These are phyloP conservation scores for Aspergillus felis DNA, from an alignment of 2,329 filamentous ascomycete species.

Conservation along the genomic window DNA sequence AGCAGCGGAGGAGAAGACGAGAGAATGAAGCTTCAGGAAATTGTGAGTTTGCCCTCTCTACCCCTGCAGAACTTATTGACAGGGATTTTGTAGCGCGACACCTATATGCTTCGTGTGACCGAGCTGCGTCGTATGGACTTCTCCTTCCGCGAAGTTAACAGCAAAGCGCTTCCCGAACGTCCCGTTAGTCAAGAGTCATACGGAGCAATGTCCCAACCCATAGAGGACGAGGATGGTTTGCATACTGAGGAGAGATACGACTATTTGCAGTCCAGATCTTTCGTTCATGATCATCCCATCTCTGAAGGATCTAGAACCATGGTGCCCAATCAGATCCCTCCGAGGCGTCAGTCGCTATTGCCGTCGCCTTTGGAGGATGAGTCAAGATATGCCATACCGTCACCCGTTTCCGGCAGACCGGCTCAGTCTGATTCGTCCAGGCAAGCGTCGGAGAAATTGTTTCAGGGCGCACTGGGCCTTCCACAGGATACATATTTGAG, in stretches of 20 bases:
- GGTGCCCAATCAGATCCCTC: slow-evolving; percentile 29
- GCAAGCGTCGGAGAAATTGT: slow-evolving; percentile 7
- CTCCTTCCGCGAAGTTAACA: slow-evolving; percentile 47
- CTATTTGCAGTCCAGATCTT: slow-evolving; percentile 47
- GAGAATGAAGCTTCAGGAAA: slow-evolving; percentile 78
- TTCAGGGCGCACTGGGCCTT: neutral
- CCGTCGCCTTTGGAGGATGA: slow-evolving; percentile 32
- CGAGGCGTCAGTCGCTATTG: slow-evolving; percentile 37
- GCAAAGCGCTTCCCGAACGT: slow-evolving; percentile 73
- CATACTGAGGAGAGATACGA: slow-evolving; percentile 52
- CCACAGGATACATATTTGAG: neutral
- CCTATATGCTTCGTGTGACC: slow-evolving; percentile 84
- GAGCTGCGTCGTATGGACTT: slow-evolving; percentile 71
- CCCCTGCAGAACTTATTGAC: neutral
- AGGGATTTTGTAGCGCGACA: slow-evolving; percentile 60
- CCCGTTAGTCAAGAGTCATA: slow-evolving; percentile 58
- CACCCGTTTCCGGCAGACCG: slow-evolving; percentile 35
- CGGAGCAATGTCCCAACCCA: slow-evolving; percentile 40
- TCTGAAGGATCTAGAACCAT: slow-evolving; percentile 23
- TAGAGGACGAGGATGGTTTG: slow-evolving; percentile 36
- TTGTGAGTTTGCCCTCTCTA: slow-evolving; percentile 58
- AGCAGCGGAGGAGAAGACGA: slow-evolving; percentile 83
- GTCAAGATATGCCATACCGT: slow-evolving; percentile 11
- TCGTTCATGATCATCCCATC: slow-evolving; percentile 29
- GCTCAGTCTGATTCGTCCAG: slow-evolving; percentile 31